Evolutionary conservation across 1,284 basidiomycete species (phyloP).

Genomic region (Apiotrichum gracile): DNA sequence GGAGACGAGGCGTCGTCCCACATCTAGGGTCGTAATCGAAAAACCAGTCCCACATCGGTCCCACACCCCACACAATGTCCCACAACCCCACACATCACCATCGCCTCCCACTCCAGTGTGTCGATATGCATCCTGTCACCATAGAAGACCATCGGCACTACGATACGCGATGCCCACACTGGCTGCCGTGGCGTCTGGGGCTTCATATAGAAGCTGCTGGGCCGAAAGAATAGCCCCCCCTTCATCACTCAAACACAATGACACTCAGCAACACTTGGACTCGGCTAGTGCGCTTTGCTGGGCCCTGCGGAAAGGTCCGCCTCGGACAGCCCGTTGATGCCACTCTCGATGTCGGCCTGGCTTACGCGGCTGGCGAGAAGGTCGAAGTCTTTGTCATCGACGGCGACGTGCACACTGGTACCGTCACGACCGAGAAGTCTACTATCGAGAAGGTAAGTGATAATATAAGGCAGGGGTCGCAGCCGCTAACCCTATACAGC

Average conservation of each 20-base stretch:
- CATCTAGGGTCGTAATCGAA: no score
- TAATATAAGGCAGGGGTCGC: not conserved
- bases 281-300: conserved; percentile 37
- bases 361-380: conserved; percentile 17
- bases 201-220: not conserved
- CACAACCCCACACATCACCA: no score
- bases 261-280: conserved; percentile 8
- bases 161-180: no score
- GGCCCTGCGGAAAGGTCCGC: conserved; percentile 5
- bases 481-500: not conserved
- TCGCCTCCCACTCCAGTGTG: no score
- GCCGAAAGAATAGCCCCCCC: not conserved
- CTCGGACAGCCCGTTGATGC: conserved; percentile 41
- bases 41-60: no score
- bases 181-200: no score
- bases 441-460: conserved; percentile 1
- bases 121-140: no score
- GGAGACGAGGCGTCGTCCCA: no score
- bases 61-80: not conserved
- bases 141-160: no score
- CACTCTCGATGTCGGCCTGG: conserved; percentile 44
- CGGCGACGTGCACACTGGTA: conserved; percentile 11
- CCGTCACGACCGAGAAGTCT: conserved; percentile 2
- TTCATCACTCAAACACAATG: not conserved
- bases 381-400: conserved; percentile 17